A percentile compares a stretch with the other conserved stretches of the same genome.
phyloP scores from a whole-genome alignment of 306 rosid genomes.

The Vigna unguiculata region DNA sequence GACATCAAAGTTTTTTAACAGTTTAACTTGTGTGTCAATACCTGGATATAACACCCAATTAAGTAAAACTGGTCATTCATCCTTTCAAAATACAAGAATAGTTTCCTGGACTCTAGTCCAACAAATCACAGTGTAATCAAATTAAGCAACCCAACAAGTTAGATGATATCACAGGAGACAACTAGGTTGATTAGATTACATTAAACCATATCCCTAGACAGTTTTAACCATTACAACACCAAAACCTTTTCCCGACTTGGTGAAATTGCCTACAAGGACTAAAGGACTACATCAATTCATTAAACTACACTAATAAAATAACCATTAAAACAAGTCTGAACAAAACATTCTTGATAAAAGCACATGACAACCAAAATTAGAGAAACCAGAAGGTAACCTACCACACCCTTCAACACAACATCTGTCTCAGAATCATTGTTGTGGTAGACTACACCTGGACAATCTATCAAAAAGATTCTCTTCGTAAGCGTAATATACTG shows the following conservation, averaged over 20 bases:
- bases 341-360: slow-evolving; percentile 3
- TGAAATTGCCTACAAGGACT: not conserved
- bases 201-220: slow-evolving; percentile 5
- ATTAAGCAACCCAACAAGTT: too few species aligned
- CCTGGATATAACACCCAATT: slow-evolving; percentile 1
- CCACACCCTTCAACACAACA: slow-evolving; percentile 93
- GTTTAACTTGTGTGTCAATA: not conserved
- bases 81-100: not conserved
- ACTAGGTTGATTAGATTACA: not conserved
- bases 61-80: slow-evolving; percentile 5
- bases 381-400: slow-evolving; percentile 50
- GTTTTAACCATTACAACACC: not conserved
- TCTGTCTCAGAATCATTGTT: slow-evolving; percentile 86
- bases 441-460: slow-evolving; percentile 96
- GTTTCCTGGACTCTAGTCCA: too few species aligned
- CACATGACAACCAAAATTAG: slow-evolving; percentile 5
- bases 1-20: not conserved
- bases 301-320: not conserved
- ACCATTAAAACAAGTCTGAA: not conserved
- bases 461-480: slow-evolving; percentile 93
- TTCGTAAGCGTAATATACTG: slow-evolving; percentile 94
- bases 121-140: too few species aligned
- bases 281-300: not conserved
- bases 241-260: not conserved
- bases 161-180: not conserved